Percentiles rank a stretch among this genome's conserved stretches.
phyloP scores from a whole-genome alignment of 441 rosid species.

The Gossypium davidsonii region DNA sequence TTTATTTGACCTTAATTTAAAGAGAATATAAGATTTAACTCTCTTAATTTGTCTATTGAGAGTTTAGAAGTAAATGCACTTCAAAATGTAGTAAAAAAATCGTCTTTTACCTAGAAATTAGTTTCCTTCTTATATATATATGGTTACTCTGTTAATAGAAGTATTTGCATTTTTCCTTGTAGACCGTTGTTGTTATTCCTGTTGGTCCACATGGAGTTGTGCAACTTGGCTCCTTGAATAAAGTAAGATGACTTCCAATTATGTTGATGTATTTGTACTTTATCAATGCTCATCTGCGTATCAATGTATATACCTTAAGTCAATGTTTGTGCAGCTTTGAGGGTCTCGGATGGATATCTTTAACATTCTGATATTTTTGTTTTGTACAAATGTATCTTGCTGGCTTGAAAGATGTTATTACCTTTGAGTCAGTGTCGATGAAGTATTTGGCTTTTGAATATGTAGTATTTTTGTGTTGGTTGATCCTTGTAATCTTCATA shows the following conservation, averaged over 20 bases:
- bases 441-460: slow-evolving; percentile 1
- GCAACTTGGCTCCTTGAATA: slow-evolving; percentile 74
- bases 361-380: neutral
- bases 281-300: neutral
- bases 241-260: slow-evolving; percentile 45
- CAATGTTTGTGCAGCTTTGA: neutral
- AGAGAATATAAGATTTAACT: neutral
- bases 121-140: neutral
- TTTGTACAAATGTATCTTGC: neutral
- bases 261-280: slow-evolving; percentile 11
- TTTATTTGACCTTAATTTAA: neutral
- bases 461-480: neutral
- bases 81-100: neutral
- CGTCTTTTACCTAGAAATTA: neutral
- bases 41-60: neutral
- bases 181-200: slow-evolving; percentile 72
- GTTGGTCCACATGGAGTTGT: slow-evolving; percentile 76
- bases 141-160: slow-evolving; percentile 3
- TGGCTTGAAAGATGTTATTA: neutral
- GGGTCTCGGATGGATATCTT: neutral
- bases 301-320: slow-evolving; percentile 3
- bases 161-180: slow-evolving; percentile 20
- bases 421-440: neutral
- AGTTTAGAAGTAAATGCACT: neutral
- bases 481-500: neutral